These are phyloP conservation scores for Termitomyces sp. DNA, from an alignment of 768 basidiomycete genomes.

Conservation along the genomic window DNA sequence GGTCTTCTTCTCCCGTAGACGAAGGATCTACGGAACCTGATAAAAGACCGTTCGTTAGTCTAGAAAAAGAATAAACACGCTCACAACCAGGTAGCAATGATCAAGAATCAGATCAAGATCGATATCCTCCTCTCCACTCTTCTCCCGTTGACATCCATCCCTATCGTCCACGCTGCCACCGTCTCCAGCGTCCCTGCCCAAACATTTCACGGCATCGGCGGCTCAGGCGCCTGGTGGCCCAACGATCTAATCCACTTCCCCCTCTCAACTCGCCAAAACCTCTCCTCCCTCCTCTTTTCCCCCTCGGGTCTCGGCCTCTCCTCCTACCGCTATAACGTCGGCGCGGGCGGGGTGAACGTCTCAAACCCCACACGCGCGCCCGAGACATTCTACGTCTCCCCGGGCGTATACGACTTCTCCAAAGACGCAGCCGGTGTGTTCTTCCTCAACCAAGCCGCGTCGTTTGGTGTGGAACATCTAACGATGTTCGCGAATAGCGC, in stretches of 20 bases:
- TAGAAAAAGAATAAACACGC: not conserved
- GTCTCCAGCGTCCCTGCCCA: constrained; percentile 29
- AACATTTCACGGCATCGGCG: constrained; percentile 37
- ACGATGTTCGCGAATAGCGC: constrained; percentile 44
- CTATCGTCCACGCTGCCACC: constrained; percentile 13
- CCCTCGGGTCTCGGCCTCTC: constrained; percentile 35
- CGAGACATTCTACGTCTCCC: constrained; percentile 32
- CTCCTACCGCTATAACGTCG: constrained; percentile 40
- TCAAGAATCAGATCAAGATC: not conserved
- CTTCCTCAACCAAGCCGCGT: constrained; percentile 36
- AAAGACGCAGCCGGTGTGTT: constrained; percentile 37
- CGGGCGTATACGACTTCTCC: constrained; percentile 36
- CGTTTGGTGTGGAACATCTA: constrained; percentile 30
- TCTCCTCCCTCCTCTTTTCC: constrained; percentile 37
- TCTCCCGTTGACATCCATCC: not conserved
- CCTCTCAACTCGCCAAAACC: constrained; percentile 33
- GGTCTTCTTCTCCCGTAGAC: not conserved
- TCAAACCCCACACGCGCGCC: constrained; percentile 34
- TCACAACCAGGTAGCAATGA: constrained; percentile 2
- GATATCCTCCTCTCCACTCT: not conserved
- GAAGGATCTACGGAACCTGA: not conserved
- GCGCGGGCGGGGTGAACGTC: constrained; percentile 39
- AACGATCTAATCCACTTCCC: constrained; percentile 39
- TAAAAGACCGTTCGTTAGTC: not conserved
- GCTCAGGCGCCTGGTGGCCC: constrained; percentile 47